These are phyloP conservation scores for Kappamyces sp. DNA, from an alignment of 192 early-diverging fungal genomes.

Conservation along the genomic window DNA sequence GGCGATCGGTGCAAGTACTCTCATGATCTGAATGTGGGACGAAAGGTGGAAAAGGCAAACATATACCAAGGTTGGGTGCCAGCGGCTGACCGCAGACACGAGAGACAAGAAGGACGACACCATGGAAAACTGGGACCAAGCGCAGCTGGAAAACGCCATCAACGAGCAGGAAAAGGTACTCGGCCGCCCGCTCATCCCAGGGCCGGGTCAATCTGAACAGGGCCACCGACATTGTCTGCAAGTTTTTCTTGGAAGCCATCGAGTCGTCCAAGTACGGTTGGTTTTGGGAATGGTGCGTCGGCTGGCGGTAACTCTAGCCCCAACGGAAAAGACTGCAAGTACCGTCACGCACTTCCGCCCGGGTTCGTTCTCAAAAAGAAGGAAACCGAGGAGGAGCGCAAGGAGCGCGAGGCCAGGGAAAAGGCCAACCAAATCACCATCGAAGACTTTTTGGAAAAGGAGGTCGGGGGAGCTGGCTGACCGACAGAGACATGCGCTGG, in stretches of 20 bases:
- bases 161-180: slow-evolving; percentile 60
- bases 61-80: slow-evolving; percentile 80
- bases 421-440: slow-evolving; percentile 81
- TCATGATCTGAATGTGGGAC: slow-evolving; percentile 84
- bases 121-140: slow-evolving; percentile 96
- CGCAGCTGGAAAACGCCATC: slow-evolving; percentile 85
- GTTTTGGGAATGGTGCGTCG: slow-evolving; percentile 89
- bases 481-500: slow-evolving; percentile 84
- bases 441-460: slow-evolving; percentile 96
- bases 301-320: slow-evolving; percentile 38
- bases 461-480: slow-evolving; percentile 44
- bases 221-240: slow-evolving; percentile 97
- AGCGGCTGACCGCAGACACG: slow-evolving; percentile 21
- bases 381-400: slow-evolving; percentile 68
- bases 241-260: slow-evolving; percentile 94
- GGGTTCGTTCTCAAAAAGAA: slow-evolving; percentile 94
- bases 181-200: no score
- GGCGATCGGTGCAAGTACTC: slow-evolving; percentile 96
- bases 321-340: slow-evolving; percentile 89
- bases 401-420: slow-evolving; percentile 57
- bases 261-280: slow-evolving; percentile 93
- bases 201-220: slow-evolving; percentile 66
- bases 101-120: slow-evolving; percentile 55
- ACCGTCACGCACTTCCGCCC: slow-evolving; percentile 91
- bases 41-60: slow-evolving; percentile 88